A percentile compares a stretch with the other conserved stretches of the same genome.
Conservation (phyloP, 2,329 filamentous ascomycete species). For the Botryotinia narcissicola region DNA sequence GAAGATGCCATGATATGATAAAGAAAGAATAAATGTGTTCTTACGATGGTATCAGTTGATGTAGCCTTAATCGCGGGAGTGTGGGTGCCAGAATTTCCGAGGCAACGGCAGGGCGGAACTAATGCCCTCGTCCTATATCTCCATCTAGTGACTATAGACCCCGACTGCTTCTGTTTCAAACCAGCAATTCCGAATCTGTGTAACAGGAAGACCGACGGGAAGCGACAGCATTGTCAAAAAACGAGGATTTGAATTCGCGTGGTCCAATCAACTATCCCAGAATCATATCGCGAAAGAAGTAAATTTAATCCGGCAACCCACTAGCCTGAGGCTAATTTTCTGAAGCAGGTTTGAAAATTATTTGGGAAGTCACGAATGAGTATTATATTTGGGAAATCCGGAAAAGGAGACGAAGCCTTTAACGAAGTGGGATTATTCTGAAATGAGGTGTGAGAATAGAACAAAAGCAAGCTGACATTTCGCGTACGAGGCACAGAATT, state of each 20-base stretch:
- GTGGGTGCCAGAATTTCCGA: background rate
- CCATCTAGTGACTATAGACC: background rate
- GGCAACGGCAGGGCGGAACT: background rate
- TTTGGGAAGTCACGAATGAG: background rate
- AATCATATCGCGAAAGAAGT: background rate
- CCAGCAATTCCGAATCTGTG: background rate
- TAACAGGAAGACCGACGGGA: background rate
- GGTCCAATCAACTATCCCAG: background rate
- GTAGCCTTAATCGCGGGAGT: background rate
- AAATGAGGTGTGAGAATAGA: background rate
- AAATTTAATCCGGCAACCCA: background rate
- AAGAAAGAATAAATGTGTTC: background rate
- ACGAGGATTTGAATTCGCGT: background rate
- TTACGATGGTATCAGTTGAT: background rate
- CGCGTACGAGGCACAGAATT: background rate
- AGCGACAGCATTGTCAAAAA: background rate
- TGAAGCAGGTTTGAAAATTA: background rate
- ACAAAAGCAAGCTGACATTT: rapidly evolving
- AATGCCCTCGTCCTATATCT: rapidly evolving
- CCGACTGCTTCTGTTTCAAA: background rate
- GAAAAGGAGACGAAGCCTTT: background rate
- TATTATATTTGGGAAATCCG: too few species aligned
- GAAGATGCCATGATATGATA: background rate
- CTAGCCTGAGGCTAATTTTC: background rate
- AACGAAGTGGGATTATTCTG: background rate